Conservation (phyloP, 2,329 filamentous ascomycete species). For the Parafenestella ontariensis region DNA sequence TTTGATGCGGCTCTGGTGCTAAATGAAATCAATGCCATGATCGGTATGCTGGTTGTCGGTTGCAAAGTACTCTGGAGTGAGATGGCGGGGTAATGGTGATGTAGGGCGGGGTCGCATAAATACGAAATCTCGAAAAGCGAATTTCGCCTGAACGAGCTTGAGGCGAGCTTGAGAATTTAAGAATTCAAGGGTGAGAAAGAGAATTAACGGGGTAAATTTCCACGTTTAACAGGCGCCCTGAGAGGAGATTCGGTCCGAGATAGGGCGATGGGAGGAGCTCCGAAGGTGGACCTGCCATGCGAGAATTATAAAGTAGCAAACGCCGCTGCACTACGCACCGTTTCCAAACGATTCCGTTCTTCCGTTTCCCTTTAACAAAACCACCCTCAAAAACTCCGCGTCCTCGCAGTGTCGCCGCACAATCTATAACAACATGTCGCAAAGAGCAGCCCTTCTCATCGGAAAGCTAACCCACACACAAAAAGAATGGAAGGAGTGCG, state of each 20-base stretch:
- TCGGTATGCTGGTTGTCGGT: background rate
- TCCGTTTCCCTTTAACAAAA: background rate
- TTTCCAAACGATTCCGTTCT: constrained; percentile 1
- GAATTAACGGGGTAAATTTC: constrained; percentile 15
- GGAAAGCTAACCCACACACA: constrained; percentile 54
- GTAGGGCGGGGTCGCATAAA: background rate
- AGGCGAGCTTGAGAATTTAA: background rate
- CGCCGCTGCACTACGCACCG: constrained; percentile 19
- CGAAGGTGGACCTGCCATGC: constrained; percentile 16
- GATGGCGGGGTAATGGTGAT: background rate
- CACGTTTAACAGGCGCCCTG: constrained; percentile 2
- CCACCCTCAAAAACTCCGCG: background rate
- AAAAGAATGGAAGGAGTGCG: constrained; percentile 55
- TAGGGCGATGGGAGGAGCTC: constrained; percentile 22
- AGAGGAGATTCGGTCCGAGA: constrained; percentile 27
- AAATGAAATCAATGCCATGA: background rate
- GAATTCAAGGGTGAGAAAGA: background rate
- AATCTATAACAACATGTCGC: constrained; percentile 31
- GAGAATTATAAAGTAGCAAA: constrained; percentile 24
- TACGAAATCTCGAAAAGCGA: background rate
- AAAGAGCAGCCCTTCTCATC: constrained; percentile 54
- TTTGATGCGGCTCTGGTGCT: background rate
- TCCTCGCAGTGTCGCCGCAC: background rate
- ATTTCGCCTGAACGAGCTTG: background rate
- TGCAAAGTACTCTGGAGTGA: background rate